These are phyloP conservation scores for Naganishia friedmannii DNA, from an alignment of 768 basidiomycete genomes.

Conservation along the genomic window DNA sequence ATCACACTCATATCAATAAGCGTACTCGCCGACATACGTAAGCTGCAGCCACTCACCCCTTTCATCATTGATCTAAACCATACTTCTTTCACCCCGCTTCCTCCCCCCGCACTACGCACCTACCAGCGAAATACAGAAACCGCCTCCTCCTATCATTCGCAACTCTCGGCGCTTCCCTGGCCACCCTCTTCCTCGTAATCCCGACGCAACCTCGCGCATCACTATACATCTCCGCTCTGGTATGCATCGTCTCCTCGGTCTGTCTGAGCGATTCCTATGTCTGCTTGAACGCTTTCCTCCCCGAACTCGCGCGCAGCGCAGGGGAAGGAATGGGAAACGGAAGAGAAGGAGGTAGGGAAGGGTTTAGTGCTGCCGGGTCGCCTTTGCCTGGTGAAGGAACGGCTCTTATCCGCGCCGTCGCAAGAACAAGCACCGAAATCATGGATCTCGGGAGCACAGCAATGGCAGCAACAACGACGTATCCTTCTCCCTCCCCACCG, in stretches of 20 bases:
- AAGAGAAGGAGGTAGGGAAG: background rate
- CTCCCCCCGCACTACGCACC: background rate
- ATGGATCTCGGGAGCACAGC: background rate
- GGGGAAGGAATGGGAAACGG: background rate
- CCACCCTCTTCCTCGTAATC: conserved; percentile 69
- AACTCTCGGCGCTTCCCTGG: conserved; percentile 64
- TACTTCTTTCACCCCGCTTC: too few species aligned
- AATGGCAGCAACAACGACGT: background rate
- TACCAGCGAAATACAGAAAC: conserved; percentile 66
- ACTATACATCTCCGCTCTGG: conserved; percentile 66
- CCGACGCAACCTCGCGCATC: conserved; percentile 62
- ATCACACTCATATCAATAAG: conserved; percentile 94
- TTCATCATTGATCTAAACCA: too few species aligned
- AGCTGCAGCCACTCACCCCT: conserved; percentile 45
- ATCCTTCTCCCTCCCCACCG: background rate
- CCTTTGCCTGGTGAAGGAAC: background rate
- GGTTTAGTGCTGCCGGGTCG: background rate
- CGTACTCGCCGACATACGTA: conserved; percentile 83
- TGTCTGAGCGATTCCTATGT: conserved; percentile 82
- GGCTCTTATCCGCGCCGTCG: background rate
- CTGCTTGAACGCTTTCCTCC: conserved; percentile 86
- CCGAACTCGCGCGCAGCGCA: conserved; percentile 46
- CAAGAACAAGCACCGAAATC: background rate
- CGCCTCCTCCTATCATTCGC: conserved; percentile 73
- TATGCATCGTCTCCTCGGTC: conserved; percentile 76